Conservation (phyloP, 139 green algal species). For the Chlamydomonas asymmetrica region DNA sequence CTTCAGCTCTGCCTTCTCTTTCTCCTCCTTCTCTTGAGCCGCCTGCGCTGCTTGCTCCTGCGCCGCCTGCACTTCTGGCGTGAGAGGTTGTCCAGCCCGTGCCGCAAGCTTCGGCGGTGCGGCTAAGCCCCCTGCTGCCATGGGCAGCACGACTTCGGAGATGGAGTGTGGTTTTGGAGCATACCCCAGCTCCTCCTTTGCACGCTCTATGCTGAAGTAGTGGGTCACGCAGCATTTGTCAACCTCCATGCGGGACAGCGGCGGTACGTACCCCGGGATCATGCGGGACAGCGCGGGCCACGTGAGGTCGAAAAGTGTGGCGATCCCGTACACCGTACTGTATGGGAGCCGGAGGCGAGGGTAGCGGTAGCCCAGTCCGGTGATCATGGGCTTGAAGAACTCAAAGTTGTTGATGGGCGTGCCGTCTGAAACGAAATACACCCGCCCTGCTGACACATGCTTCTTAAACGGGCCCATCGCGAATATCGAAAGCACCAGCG, state of each 20-base stretch:
- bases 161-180: neutral
- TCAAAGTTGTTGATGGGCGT: conserved; percentile 38
- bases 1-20: no score
- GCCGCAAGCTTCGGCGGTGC: no score
- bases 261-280: neutral
- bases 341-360: conserved; percentile 23
- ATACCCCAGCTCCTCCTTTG: conserved; percentile 21
- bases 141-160: neutral
- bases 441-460: conserved; percentile 26
- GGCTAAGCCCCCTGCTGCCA: conserved; percentile 18
- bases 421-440: conserved; percentile 33
- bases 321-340: conserved; percentile 6
- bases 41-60: no score
- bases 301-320: neutral
- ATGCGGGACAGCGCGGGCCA: conserved; percentile 5
- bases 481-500: no score
- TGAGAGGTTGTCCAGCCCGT: no score
- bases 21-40: no score
- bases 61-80: no score
- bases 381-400: conserved; percentile 33
- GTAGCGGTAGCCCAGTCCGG: conserved; percentile 28
- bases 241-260: conserved; percentile 22
- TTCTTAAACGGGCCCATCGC: no score
- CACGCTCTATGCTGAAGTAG: conserved; percentile 24
- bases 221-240: conserved; percentile 22